Evolutionary conservation across 2,329 filamentous ascomycete species (phyloP), one percentile per base, ranked within the genome.

Genomic region (Aspergillus novofumigatus): DNA sequence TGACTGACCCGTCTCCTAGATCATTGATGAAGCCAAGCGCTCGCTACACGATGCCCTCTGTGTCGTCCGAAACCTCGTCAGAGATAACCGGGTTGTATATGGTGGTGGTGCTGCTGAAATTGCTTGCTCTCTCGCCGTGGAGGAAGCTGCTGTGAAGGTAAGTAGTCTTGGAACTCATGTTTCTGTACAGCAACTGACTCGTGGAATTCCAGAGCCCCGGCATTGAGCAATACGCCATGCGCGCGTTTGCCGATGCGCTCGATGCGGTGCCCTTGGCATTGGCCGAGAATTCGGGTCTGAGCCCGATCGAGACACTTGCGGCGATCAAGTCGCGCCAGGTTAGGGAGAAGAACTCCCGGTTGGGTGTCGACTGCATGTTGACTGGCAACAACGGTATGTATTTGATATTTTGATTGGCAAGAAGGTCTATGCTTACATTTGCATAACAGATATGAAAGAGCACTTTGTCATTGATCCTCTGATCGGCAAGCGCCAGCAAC

Each of bases 221-320:
- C n/a, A 85, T 99, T 42, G 93, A 97, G 78, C 94, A 99, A 78
- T 99, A 99, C 76, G 92, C 93, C 64, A 99, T 99, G 93, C 90
- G 94, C 60, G 94, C 94, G 25, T 99, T 99, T 72, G 86, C 94
- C 59, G 93, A 97, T 76, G 95, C 94, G 4, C 85, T 99, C 38
- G 94, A 99, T 75, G 83, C 90, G 1, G 83, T 99, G 1, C 94
- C 94, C 35, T 94, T 99, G 91, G 91, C 94, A 1, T 83, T 99
- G 59, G 92, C 94, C 9, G 93, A 99, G 83, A 99, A 99, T 83
- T 96, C 91, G 65, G 94, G 94, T 61, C 81, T 97, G 61, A 96
- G 91, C 77, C 91, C 94, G 17, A 99, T 99, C 67, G 92, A 97
- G 69, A 96, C 93, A 7, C 83, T 99, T 56, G 93, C 94, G 38